phyloP scores from a whole-genome alignment of 2,329 filamentous ascomycete species.

The Calonectria ilicicola region DNA sequence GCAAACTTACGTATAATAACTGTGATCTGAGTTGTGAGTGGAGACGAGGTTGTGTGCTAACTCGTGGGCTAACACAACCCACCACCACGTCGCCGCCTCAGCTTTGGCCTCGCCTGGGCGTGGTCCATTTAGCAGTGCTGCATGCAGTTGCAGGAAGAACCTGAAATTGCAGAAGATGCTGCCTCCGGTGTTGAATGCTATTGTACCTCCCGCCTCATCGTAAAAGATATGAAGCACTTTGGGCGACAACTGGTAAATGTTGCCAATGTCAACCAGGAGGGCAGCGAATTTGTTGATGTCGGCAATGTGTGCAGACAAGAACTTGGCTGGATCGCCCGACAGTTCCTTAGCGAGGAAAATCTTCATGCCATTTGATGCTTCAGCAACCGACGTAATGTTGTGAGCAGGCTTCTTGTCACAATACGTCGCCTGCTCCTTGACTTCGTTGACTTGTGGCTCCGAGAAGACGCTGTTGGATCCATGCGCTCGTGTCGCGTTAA shows the following conservation, averaged over 20 bases:
- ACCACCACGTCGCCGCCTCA: conserved; percentile 89
- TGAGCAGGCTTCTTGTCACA: conserved; percentile 83
- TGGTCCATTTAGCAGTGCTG: conserved; percentile 56
- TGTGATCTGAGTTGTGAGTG: conserved; percentile 82
- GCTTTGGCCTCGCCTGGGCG: conserved; percentile 61
- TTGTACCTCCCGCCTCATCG: conserved; percentile 81
- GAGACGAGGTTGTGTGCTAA: conserved; percentile 91
- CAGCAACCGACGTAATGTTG: conserved; percentile 78
- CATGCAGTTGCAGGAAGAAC: conserved; percentile 86
- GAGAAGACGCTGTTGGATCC: conserved; percentile 80
- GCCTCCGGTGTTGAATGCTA: conserved; percentile 91
- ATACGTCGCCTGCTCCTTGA: conserved; percentile 87
- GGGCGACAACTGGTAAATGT: conserved; percentile 78
- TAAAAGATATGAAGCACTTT: conserved; percentile 87
- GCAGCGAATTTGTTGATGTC: conserved; percentile 77
- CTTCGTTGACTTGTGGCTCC: conserved; percentile 75
- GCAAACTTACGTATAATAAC: conserved; percentile 78
- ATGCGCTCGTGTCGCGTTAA: conserved; percentile 82
- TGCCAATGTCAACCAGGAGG: conserved; percentile 76
- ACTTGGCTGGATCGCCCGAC: conserved; percentile 57
- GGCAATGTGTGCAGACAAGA: conserved; percentile 70
- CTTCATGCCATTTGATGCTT: conserved; percentile 78
- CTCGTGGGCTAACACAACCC: conserved; percentile 95
- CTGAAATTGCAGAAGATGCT: conserved; percentile 94
- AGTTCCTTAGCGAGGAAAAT: conserved; percentile 76